These are phyloP conservation scores for Eimeria zaria DNA, from an alignment of 169 alveolate genomes.

Conservation along the genomic window DNA sequence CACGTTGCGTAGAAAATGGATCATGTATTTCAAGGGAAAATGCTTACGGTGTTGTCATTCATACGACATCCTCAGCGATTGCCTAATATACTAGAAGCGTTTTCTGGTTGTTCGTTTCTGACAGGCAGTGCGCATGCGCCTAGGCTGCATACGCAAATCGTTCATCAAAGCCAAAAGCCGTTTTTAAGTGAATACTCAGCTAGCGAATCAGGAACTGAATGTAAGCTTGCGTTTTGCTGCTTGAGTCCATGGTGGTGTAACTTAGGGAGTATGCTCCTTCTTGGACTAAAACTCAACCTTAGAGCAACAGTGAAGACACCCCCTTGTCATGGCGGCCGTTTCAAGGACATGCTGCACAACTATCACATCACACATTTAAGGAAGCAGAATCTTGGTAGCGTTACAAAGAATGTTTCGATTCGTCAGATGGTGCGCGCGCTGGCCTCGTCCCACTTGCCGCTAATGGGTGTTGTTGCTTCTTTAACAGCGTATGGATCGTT, in stretches of 20 bases:
- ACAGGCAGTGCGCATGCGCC: neutral
- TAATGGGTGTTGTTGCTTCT: no score
- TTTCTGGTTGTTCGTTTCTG: neutral
- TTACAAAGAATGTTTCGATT: no score
- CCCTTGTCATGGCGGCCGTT: no score
- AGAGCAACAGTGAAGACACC: no score
- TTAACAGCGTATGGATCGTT: no score
- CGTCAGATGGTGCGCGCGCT: no score
- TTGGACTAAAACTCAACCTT: neutral
- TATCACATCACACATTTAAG: no score
- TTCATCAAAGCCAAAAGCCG: neutral
- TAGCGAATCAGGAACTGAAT: neutral
- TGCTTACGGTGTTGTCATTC: neutral
- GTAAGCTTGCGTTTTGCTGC: neutral
- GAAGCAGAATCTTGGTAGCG: no score
- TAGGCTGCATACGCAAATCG: neutral
- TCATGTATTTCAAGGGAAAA: neutral
- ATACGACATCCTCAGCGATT: neutral
- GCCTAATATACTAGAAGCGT: neutral
- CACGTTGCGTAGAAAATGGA: neutral
- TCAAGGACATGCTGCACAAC: no score
- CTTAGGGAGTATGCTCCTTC: neutral
- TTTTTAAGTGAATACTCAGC: no score
- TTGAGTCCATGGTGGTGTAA: neutral
- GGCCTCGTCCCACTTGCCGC: no score